Conservation (phyloP, 2,329 filamentous ascomycete species). For the Rhynchosporium secalis region DNA sequence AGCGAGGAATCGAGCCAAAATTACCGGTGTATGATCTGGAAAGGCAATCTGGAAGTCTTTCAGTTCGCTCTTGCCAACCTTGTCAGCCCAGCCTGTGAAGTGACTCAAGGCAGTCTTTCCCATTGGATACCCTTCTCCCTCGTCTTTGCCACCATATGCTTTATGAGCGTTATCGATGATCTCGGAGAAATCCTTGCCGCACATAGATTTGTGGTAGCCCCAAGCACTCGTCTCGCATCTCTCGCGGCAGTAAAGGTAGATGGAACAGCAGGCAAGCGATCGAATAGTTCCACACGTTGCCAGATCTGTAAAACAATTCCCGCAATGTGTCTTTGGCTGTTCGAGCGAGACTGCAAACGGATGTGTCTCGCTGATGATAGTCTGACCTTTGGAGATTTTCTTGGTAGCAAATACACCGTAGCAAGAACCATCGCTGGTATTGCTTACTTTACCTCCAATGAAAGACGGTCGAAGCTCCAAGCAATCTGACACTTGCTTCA, state of each 20-base stretch:
- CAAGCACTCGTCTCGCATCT: constrained; percentile 11
- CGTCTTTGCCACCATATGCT: constrained; percentile 13
- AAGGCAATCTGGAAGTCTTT: constrained; percentile 1
- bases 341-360: constrained; percentile 16
- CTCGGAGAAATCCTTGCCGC: constrained; percentile 10
- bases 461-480: constrained; percentile 6
- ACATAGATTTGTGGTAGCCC: constrained; percentile 11
- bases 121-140: not conserved
- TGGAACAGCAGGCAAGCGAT: constrained; percentile 11
- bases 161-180: constrained; percentile 10
- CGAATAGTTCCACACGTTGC: not conserved
- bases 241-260: constrained; percentile 8
- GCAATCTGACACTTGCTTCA: constrained; percentile 10
- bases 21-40: constrained; percentile 3
- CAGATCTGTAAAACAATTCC: constrained; percentile 12
- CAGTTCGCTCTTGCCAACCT: not conserved
- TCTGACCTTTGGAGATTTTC: constrained; percentile 13
- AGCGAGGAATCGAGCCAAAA: constrained; percentile 13
- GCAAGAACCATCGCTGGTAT: not conserved
- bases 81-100: constrained; percentile 13
- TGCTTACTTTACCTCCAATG: not conserved
- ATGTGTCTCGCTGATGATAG: constrained; percentile 10
- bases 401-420: constrained; percentile 19
- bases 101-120: constrained; percentile 7
- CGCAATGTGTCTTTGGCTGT: constrained; percentile 12